A percentile compares a stretch with the other conserved stretches of the same genome.
These are phyloP conservation scores for Hydnum rufescens DNA, from an alignment of 768 basidiomycete genomes.

Conservation along the genomic window DNA sequence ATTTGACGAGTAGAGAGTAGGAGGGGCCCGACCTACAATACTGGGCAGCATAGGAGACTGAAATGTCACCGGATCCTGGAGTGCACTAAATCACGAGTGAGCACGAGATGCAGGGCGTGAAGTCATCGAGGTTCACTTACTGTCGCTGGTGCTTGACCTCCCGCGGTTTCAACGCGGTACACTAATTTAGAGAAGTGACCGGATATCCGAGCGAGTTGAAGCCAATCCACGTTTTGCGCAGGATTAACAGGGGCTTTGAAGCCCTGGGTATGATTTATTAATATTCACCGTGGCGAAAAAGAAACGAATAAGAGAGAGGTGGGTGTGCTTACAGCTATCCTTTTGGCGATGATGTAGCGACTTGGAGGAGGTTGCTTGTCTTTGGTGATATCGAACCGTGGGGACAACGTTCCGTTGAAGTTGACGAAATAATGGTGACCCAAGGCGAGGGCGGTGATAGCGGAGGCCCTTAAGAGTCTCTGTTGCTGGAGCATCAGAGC, in stretches of 20 bases:
- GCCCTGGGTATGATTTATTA: constrained; percentile 11
- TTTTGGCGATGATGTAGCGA: constrained; percentile 30
- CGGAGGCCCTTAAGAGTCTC: constrained; percentile 1
- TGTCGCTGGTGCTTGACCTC: constrained; percentile 19
- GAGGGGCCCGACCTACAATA: constrained; percentile 3
- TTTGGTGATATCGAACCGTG: constrained; percentile 39
- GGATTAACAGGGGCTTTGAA: constrained; percentile 26
- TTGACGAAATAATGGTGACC: constrained; percentile 40
- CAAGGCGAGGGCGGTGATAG: constrained; percentile 15
- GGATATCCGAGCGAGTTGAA: constrained; percentile 15
- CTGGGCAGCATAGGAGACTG: constrained; percentile 7
- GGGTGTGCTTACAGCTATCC: constrained; percentile 18
- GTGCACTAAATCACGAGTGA: constrained; percentile 3
- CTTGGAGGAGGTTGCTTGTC: constrained; percentile 22
- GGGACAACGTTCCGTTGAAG: constrained; percentile 21
- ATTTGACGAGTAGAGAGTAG: background rate
- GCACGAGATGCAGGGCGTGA: too few species aligned
- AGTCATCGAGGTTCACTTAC: constrained; percentile 8
- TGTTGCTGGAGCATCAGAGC: constrained; percentile 5
- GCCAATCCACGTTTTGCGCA: constrained; percentile 32
- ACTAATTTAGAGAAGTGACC: constrained; percentile 16
- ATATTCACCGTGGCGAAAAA: too few species aligned
- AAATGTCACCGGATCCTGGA: constrained; percentile 3
- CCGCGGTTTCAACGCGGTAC: constrained; percentile 16
- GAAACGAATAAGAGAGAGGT: background rate